Evolutionary conservation across 2,329 filamentous ascomycete genomes (phyloP).

Genomic region (Geosmithia morbida): DNA sequence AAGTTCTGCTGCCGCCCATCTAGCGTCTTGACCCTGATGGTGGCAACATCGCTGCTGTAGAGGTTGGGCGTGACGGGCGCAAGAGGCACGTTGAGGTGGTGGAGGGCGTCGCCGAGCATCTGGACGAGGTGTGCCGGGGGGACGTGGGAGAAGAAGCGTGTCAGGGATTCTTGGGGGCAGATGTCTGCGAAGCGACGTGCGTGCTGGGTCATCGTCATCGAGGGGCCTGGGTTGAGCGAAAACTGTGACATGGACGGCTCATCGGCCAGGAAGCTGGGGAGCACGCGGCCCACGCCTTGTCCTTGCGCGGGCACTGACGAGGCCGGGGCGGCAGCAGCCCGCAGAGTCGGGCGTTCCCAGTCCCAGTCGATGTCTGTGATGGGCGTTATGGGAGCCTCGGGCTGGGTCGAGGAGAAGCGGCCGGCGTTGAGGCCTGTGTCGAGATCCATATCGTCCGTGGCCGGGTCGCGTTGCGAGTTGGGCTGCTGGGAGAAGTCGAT

Average conservation of each 20-base stretch:
- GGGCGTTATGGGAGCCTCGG: conserved; percentile 59
- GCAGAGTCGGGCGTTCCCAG: conserved; percentile 63
- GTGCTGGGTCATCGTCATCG: conserved; percentile 74
- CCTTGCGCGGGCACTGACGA: conserved; percentile 18
- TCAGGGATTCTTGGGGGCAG: conserved; percentile 72
- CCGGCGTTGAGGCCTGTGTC: conserved; percentile 34
- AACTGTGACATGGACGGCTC: conserved; percentile 85
- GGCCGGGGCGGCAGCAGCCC: conserved; percentile 28
- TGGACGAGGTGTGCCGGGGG: conserved; percentile 62
- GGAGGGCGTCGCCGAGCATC: conserved; percentile 66
- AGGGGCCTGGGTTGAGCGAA: conserved; percentile 61
- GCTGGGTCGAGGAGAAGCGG: conserved; percentile 68
- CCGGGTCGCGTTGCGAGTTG: conserved; percentile 19
- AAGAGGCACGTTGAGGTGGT: conserved; percentile 71
- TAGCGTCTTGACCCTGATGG: conserved; percentile 59
- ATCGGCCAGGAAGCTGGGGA: conserved; percentile 56
- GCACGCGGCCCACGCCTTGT: conserved; percentile 17
- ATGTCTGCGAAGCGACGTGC: conserved; percentile 85
- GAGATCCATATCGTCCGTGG: conserved; percentile 52
- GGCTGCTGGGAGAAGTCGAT: conserved; percentile 72
- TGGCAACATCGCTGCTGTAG: conserved; percentile 41
- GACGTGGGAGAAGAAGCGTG: conserved; percentile 82
- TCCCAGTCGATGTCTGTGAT: conserved; percentile 67
- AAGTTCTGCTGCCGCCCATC: conserved; percentile 60
- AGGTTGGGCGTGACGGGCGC: conserved; percentile 30